phyloP scores from a whole-genome alignment of 2,329 filamentous ascomycete genomes.

The Neophaeococcomyces mojaviensis region DNA sequence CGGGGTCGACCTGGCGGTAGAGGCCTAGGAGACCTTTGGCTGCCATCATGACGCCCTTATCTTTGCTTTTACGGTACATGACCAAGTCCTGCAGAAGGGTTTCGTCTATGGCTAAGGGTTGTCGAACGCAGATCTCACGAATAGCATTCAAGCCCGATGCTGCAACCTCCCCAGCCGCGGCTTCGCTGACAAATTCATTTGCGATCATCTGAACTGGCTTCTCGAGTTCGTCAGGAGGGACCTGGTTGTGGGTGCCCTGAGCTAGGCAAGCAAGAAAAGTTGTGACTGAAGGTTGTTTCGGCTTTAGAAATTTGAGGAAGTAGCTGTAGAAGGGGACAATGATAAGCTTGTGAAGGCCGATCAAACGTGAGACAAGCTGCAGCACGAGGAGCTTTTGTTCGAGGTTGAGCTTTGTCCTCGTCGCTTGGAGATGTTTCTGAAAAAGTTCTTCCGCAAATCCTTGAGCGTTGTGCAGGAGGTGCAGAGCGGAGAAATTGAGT shows the following conservation, averaged over 20 bases:
- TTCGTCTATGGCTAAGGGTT: constrained; percentile 93
- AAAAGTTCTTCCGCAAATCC: constrained; percentile 87
- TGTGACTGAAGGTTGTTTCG: constrained; percentile 80
- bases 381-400: constrained; percentile 86
- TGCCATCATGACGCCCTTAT: constrained; percentile 99
- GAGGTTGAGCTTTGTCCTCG: constrained; percentile 74
- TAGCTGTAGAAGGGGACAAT: constrained; percentile 90
- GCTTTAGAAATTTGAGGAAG: constrained; percentile 87
- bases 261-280: constrained; percentile 88
- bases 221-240: constrained; percentile 86
- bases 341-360: constrained; percentile 87
- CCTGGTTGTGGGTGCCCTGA: constrained; percentile 81
- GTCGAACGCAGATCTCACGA: constrained; percentile 82
- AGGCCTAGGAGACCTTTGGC: constrained; percentile 84
- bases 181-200: constrained; percentile 96
- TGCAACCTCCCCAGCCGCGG: constrained; percentile 80
- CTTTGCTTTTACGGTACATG: constrained; percentile 92
- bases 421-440: constrained; percentile 80
- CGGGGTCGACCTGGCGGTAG: constrained; percentile 83
- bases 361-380: constrained; percentile 81
- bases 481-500: constrained; percentile 92
- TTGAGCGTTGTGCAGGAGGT: constrained; percentile 89
- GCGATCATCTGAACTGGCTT: constrained; percentile 91
- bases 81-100: constrained; percentile 93
- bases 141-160: constrained; percentile 91